These are phyloP conservation scores for Daldinia childiae DNA, from an alignment of 495 filamentous ascomycete genomes.

Conservation along the genomic window DNA sequence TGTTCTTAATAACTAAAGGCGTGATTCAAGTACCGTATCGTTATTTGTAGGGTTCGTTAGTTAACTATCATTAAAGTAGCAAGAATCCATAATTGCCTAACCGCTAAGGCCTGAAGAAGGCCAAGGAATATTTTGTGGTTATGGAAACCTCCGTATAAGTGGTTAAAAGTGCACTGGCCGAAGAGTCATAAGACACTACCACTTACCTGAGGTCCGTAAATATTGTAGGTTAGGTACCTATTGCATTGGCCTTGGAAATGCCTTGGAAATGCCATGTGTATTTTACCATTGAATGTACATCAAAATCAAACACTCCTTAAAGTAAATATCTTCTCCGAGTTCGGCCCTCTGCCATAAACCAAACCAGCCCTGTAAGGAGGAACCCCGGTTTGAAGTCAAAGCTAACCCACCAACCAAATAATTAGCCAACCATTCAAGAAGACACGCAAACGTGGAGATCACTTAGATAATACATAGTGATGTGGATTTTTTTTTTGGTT, in stretches of 20 bases:
- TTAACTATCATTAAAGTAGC: constrained; percentile 23
- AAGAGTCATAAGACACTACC: no score
- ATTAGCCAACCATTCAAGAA: constrained; percentile 16
- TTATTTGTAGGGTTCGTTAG: neutral
- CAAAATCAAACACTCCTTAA: neutral
- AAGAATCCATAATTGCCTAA: constrained; percentile 5
- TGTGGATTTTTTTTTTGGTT: neutral
- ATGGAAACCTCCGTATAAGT: neutral
- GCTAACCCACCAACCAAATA: neutral
- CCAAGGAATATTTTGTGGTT: neutral
- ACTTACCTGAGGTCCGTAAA: no score
- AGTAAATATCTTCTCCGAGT: constrained; percentile 22
- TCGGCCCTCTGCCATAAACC: constrained; percentile 18
- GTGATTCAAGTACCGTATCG: constrained; percentile 11
- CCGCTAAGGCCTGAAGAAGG: neutral
- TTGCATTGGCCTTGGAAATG: no score
- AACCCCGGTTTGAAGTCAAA: neutral
- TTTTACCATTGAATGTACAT: neutral
- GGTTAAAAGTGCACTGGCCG: neutral
- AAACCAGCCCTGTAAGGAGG: constrained; percentile 9
- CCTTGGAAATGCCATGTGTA: no score
- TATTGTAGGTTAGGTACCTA: no score
- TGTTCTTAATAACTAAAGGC: constrained; percentile 8
- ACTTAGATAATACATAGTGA: neutral
- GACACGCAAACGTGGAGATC: constrained; percentile 20